These are phyloP conservation scores for Penicillium vulpinum DNA, from an alignment of 2,329 filamentous ascomycete species.

Conservation along the genomic window DNA sequence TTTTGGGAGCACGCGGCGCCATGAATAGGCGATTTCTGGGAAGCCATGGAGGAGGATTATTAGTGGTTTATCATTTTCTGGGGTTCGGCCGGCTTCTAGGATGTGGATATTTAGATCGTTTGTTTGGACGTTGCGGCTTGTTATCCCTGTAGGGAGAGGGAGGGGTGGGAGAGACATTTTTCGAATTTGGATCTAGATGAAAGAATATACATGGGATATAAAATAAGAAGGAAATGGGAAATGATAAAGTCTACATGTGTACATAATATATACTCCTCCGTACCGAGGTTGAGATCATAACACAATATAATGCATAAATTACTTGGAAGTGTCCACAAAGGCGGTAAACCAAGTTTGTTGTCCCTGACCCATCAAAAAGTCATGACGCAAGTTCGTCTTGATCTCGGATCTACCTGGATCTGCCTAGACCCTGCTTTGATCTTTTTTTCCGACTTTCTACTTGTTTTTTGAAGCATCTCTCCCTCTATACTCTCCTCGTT, in stretches of 20 bases:
- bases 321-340: no score
- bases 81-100: slow-evolving; percentile 54
- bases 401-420: slow-evolving; percentile 10
- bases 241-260: not conserved
- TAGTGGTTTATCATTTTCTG: slow-evolving; percentile 50
- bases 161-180: slow-evolving; percentile 38
- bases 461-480: not conserved
- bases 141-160: slow-evolving; percentile 57
- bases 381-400: slow-evolving; percentile 26
- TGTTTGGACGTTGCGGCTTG: slow-evolving; percentile 59
- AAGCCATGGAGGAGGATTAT: slow-evolving; percentile 66
- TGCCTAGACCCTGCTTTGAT: not conserved
- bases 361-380: slow-evolving; percentile 21
- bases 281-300: no score
- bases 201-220: not conserved
- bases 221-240: no score
- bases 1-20: slow-evolving; percentile 62
- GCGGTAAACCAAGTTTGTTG: not conserved
- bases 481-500: slow-evolving; percentile 2
- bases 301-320: not conserved
- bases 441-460: slow-evolving; percentile 1
- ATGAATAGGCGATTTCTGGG: slow-evolving; percentile 69
- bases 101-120: slow-evolving; percentile 63
- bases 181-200: not conserved
- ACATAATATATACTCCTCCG: no score